Percentiles rank a stretch among this genome's conserved stretches.
phyloP scores from a whole-genome alignment of 2,329 filamentous ascomycete genomes.

The Reticulascus tulasneorum region DNA sequence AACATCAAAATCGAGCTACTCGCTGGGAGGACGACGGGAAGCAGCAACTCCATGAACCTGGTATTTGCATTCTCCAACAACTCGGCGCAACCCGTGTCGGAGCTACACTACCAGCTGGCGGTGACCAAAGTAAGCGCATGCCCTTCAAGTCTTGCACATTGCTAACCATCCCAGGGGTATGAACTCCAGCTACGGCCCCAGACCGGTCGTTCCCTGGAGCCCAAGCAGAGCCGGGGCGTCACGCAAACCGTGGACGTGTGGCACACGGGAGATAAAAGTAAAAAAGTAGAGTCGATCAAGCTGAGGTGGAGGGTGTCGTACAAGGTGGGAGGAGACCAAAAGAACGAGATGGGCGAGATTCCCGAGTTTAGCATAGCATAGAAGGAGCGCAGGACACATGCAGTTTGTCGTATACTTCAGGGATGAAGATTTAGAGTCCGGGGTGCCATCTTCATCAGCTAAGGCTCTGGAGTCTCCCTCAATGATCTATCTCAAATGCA shows the following conservation, averaged over 20 bases:
- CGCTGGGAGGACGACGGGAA: slow-evolving; percentile 54
- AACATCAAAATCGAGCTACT: slow-evolving; percentile 70
- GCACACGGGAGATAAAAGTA: slow-evolving; percentile 63
- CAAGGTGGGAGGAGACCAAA: slow-evolving; percentile 59
- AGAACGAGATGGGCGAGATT: slow-evolving; percentile 82
- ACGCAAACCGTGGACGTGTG: slow-evolving; percentile 74
- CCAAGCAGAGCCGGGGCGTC: slow-evolving; percentile 70
- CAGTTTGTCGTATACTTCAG: too few species aligned
- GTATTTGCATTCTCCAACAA: slow-evolving; percentile 82
- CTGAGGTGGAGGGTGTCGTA: slow-evolving; percentile 88
- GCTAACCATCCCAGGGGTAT: slow-evolving; percentile 57
- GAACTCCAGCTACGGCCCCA: slow-evolving; percentile 81
- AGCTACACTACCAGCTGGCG: slow-evolving; percentile 86
- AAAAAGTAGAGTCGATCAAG: slow-evolving; percentile 76
- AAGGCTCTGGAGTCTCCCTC: too few species aligned
- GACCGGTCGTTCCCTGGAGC: slow-evolving; percentile 69
- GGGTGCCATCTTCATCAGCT: too few species aligned
- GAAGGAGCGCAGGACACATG: too few species aligned
- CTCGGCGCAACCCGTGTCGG: slow-evolving; percentile 64
- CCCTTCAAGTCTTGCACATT: not conserved
- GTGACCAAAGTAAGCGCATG: slow-evolving; percentile 73
- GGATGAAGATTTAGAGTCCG: too few species aligned
- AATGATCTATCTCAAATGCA: too few species aligned
- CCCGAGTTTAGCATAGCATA: slow-evolving; percentile 71
- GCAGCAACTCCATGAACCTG: slow-evolving; percentile 60